Base-by-base conservation (phyloP, 306 rosid species). In the Potentilla sterilis region DNA sequence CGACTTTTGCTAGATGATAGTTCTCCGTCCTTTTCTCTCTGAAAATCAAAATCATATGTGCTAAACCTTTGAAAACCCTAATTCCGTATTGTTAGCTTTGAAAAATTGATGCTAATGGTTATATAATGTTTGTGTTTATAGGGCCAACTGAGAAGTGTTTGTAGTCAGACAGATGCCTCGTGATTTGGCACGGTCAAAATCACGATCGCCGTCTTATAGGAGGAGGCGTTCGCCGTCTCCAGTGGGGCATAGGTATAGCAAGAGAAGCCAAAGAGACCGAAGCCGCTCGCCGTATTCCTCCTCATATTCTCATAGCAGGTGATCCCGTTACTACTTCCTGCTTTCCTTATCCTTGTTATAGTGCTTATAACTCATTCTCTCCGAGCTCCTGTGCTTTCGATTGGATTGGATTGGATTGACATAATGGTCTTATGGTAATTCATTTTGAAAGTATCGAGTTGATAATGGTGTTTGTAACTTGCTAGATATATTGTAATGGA, bases 141-240 rank as follows among this genome's bases (percentile, higher is more conserved):
- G 61, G 61, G 12, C 4, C 18, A n/a, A n/a, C n/a, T n/a, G n/a
- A n/a, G n/a, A n/a, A n/a, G n/a, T n/a, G n/a, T n/a, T n/a, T n/a
- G n/a, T n/a, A n/a, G n/a, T n/a, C n/a, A n/a, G n/a, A n/a, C n/a
- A 88, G 84, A 96, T 96, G 98, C 93, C 99, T 74, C 83, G 96
- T 77, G 93, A 92, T 82, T 84, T 96, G 82, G 87, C 97, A 19
- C 91, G 90, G 48, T 91, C 97, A 37, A 83, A 93, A 58, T 92
- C 99, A 38, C 88, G 96, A 35, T 92, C 99, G 18, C 98, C 98
- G 73, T 88, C 91, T 2, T 82, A 89, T 70, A 79, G 93, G 90
- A 84, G 94, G 51, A 92, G 97, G 83, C 87, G 43, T 81, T 95
- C 93, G 3, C 98, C 98, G 1, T 89, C 99, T 78, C 97, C 96